These are phyloP conservation scores for Fusarium penzigii DNA, from an alignment of 2,329 filamentous ascomycete genomes.

Conservation along the genomic window DNA sequence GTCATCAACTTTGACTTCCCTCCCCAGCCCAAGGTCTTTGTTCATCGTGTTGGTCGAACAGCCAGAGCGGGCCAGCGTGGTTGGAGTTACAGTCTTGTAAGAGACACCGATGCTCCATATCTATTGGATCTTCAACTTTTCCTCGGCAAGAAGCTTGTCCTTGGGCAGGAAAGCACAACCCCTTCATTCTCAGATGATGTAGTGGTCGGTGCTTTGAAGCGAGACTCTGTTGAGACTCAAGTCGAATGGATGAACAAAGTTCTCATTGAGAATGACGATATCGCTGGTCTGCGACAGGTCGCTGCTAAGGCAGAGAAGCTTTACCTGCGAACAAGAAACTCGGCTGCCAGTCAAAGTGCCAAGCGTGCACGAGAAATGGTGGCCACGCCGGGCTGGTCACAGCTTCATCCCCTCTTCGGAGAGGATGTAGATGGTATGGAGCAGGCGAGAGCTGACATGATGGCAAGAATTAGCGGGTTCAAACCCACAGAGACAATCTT, in stretches of 20 bases:
- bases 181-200: constrained; percentile 81
- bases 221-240: constrained; percentile 72
- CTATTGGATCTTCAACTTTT: constrained; percentile 93
- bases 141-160: constrained; percentile 77
- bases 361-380: constrained; percentile 82
- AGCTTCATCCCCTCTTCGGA: constrained; percentile 80
- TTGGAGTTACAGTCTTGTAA: constrained; percentile 92
- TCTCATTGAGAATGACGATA: constrained; percentile 72
- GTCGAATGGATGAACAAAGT: constrained; percentile 84
- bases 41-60: constrained; percentile 94
- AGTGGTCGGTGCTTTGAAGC: constrained; percentile 73
- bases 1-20: constrained; percentile 99
- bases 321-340: constrained; percentile 86
- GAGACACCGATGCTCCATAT: constrained; percentile 87
- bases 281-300: constrained; percentile 70
- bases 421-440: constrained; percentile 66
- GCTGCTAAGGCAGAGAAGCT: constrained; percentile 88
- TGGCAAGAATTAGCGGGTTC: constrained; percentile 85
- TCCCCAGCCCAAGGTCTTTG: constrained; percentile 92
- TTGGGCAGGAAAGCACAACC: constrained; percentile 66
- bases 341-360: constrained; percentile 86
- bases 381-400: constrained; percentile 67
- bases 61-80: constrained; percentile 89
- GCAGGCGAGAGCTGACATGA: constrained; percentile 77
- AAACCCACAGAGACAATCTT: constrained; percentile 95